These are phyloP conservation scores for Rutstroemia sp. DNA, from an alignment of 2,329 filamentous ascomycete species.

Conservation along the genomic window DNA sequence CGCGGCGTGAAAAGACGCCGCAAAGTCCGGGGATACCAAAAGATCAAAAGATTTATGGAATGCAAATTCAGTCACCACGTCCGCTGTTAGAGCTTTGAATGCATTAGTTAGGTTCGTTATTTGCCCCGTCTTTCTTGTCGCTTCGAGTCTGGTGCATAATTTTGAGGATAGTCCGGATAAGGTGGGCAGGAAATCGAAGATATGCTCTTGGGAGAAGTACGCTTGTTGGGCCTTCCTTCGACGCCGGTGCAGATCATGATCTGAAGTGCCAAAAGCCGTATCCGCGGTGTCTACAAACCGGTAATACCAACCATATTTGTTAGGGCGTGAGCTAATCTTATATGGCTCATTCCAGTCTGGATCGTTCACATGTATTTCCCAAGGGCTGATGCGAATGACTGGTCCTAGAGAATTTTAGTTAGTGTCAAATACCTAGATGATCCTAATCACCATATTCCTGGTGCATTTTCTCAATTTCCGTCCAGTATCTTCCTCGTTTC, in stretches of 20 bases:
- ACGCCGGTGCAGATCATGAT: conserved; percentile 16
- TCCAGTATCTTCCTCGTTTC: conserved; percentile 11
- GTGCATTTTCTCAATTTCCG: conserved; percentile 14
- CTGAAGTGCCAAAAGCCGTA: conserved; percentile 11
- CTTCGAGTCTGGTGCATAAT: not conserved
- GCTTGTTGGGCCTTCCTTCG: conserved; percentile 10
- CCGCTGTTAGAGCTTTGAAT: conserved; percentile 11
- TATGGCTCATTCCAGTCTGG: conserved; percentile 34
- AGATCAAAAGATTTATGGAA: conserved; percentile 12
- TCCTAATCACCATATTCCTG: conserved; percentile 15
- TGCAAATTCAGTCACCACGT: conserved; percentile 14
- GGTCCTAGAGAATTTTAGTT: conserved; percentile 17
- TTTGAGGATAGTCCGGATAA: not conserved
- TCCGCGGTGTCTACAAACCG: conserved; percentile 2
- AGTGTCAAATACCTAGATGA: not conserved
- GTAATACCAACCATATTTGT: conserved; percentile 10
- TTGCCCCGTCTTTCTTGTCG: conserved; percentile 5
- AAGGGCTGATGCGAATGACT: conserved; percentile 31
- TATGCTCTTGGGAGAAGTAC: not conserved
- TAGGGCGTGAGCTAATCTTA: conserved; percentile 23
- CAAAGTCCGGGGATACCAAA: conserved; percentile 12
- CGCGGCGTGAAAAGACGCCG: conserved; percentile 7
- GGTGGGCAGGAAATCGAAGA: not conserved
- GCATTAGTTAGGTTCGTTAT: conserved; percentile 16
- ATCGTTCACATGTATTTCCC: conserved; percentile 34